Base-by-base conservation (phyloP, 257 asterid genomes). In the Solanum bulbocastanum region DNA sequence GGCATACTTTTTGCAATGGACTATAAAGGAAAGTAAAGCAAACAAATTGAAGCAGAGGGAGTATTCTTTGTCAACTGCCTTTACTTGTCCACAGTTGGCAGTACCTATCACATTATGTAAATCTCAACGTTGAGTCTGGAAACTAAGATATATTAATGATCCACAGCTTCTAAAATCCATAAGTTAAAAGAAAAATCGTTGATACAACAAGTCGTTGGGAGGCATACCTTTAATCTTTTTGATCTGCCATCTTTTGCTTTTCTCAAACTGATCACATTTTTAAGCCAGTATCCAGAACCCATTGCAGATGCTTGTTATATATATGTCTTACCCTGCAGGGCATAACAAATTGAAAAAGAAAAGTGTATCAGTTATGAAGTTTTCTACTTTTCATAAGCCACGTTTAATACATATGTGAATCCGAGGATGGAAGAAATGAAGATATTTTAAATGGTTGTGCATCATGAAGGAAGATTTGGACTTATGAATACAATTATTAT, bases 241-340 rank as follows among this genome's bases (percentile, higher is more conserved):
- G 94, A 89, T 86, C 89, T 88, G 60, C 86, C 90, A 83, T 89
- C 94, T 85, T 91, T 96, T 79, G 20, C 88, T 91, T 94, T 96
- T 91, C 89, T 92, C 89, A 91, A 90, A 90, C 89, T 90, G 90
- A 94, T 91, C 75, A 95, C 93, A 87, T 92, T 93, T 95, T 92
- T 96, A 78, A 94, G 90, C 98, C 98, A 96, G 87, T 91, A 92
- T 87, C 96, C 94, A 9, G 96, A 93, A 81, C 93, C 96, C 98
- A 95, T 94, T 83, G 84, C 75, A 58, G 88, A 74, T 84, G 87
- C 92, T 91, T 87, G 89, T 75, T 87, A 58, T 66, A 82, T 87
- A 69, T 79, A 10, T 46, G 78, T 16, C 40, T 73, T 39, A 79
- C 60, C 88, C 94, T 92, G 93, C 90, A 88, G 36, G 86, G 56